Evolutionary conservation across 352 stramenopile species (phyloP).

Genomic region (Hyaloperonospora arabidopsidis): DNA sequence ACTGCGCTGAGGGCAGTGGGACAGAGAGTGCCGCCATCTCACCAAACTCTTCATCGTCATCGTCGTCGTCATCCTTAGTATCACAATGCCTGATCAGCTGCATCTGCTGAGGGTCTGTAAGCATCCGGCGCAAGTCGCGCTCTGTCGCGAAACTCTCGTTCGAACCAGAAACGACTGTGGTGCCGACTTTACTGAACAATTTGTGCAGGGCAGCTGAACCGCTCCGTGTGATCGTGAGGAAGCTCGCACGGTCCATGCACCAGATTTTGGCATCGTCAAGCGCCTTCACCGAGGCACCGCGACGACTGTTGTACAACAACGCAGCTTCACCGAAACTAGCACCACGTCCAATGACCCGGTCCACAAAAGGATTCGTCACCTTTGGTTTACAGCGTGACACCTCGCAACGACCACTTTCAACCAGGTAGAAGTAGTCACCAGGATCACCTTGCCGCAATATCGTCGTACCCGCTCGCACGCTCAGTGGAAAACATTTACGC

Average conservation of each 20-base stretch:
- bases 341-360: conserved; percentile 59
- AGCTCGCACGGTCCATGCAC: conserved; percentile 86
- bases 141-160: conserved; percentile 58
- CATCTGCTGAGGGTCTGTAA: conserved; percentile 33
- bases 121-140: conserved; percentile 49
- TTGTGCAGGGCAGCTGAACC: conserved; percentile 69
- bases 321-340: conserved; percentile 93
- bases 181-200: conserved; percentile 62
- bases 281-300: conserved; percentile 86
- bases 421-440: conserved; percentile 83
- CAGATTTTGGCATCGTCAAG: conserved; percentile 88
- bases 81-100: conserved; percentile 27
- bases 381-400: conserved; percentile 66
- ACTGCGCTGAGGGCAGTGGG: conserved; percentile 17
- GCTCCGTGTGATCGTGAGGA: conserved; percentile 77
- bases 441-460: conserved; percentile 75
- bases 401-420: conserved; percentile 69
- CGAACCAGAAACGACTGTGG: conserved; percentile 26
- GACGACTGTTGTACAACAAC: conserved; percentile 93
- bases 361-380: conserved; percentile 41
- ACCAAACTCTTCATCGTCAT: conserved; percentile 1
- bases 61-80: conserved; percentile 15
- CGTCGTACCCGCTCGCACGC: conserved; percentile 46
- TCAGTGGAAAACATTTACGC: conserved; percentile 74
- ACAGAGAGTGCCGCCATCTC: conserved; percentile 3